Evolutionary conservation across 2,329 filamentous ascomycete species (phyloP), one percentile per base, ranked within the genome.

Genomic region (Xylariaceae sp.): DNA sequence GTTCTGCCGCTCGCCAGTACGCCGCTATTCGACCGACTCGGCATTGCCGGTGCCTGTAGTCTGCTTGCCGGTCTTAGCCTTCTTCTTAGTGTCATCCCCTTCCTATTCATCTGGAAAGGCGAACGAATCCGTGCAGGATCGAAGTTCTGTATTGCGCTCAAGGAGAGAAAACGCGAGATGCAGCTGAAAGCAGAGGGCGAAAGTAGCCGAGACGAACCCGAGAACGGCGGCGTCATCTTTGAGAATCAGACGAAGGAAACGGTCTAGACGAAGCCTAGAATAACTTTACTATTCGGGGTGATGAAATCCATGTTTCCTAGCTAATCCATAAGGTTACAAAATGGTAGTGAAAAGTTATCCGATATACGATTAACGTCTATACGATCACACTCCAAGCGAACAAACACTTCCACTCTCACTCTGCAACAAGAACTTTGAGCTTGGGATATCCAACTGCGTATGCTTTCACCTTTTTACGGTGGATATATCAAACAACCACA

Each of bases 121-220:
- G 71, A 76, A 39, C 64, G 58, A 35, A 80, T 88, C 39, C 73
- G 83, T 19, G 74, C 71, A 19, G 74, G 75, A 11, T 82, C 77
- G 45, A 75, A 71, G 51, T 87, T 87, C 58, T 87, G 83, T 58
- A 78, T 80, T 58, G 79, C 80, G 42, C 62, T 87, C 47, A 71
- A 71, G 47, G 67, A 77, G 63, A 67, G 71, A 49, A 82, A 77
- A 58, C 71, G 71, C 27, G 73, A 76, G 55, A 66, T 76, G 67
- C 62, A 68, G 47, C 63, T 65, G 11, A 69, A 62, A 48, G 66
- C 68, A 9, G 69, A 74, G 36, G 69, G n/a, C n/a, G n/a, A 70
- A 42, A 30, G 46, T n/a, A 46, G 45, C 45, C 14, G 43, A 11
- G 18, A 27, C 11, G 41, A 17, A 10, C 10, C 18, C 18, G 17